phyloP scores from a whole-genome alignment of 2,329 filamentous ascomycete species.

The Aspergillus ibericus region DNA sequence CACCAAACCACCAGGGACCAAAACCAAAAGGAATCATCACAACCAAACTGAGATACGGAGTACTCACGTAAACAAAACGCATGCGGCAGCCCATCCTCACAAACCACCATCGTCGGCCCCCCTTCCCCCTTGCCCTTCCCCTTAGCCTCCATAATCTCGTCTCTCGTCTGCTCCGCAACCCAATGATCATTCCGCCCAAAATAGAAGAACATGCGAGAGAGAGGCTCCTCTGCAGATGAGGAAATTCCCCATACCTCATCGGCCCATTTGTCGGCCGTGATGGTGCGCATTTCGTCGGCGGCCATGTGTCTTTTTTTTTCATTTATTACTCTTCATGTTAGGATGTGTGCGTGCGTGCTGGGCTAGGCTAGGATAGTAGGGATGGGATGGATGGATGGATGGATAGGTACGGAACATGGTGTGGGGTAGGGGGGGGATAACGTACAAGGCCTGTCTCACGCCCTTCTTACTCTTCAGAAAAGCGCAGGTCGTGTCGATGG shows the following conservation, averaged over 20 bases:
- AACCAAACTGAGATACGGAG: too few species aligned
- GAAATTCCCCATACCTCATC: conserved; percentile 60
- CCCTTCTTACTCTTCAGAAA: conserved; percentile 53
- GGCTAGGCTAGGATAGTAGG: too few species aligned
- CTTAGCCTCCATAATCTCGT: conserved; percentile 53
- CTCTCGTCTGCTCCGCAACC: conserved; percentile 59
- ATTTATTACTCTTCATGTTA: conserved; percentile 5
- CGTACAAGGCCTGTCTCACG: conserved; percentile 56
- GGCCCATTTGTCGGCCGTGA: conserved; percentile 58
- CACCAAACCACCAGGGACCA: not conserved
- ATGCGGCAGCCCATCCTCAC: conserved; percentile 57
- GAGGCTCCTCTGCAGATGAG: conserved; percentile 28
- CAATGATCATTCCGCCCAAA: conserved; percentile 63
- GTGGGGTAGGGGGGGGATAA: conserved; percentile 14
- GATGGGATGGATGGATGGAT: too few species aligned
- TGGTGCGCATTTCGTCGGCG: conserved; percentile 57
- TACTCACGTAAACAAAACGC: conserved; percentile 58
- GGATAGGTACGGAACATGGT: not conserved
- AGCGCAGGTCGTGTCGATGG: conserved; percentile 49
- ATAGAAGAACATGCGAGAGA: conserved; percentile 55
- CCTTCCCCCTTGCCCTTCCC: conserved; percentile 26
- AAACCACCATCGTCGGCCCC: conserved; percentile 56
- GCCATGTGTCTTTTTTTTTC: conserved; percentile 55
- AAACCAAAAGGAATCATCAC: not conserved
- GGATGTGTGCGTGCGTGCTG: too few species aligned